These are phyloP conservation scores for Lentinus brumalis DNA, from an alignment of 768 basidiomycete genomes.

Conservation along the genomic window DNA sequence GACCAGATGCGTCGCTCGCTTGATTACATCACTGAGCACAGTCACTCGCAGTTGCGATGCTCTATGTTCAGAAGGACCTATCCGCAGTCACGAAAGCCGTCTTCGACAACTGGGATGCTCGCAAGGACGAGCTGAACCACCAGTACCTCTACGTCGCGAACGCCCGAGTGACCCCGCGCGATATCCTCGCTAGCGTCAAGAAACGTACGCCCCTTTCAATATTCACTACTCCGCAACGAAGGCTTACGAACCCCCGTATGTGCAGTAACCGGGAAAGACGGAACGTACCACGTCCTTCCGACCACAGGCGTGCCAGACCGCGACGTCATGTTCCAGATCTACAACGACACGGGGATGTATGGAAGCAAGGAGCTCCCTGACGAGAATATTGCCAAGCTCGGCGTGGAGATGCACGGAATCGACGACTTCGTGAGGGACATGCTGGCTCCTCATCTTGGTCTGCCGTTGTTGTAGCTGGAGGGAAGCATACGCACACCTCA, in stretches of 20 bases:
- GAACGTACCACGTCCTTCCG: constrained; percentile 13
- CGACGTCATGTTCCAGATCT: constrained; percentile 27
- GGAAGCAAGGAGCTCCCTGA: constrained; percentile 23
- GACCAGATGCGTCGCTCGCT: not conserved
- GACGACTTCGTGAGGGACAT: constrained; percentile 21
- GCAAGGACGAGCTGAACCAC: constrained; percentile 18
- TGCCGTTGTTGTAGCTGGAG: constrained; percentile 14
- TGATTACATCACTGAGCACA: not conserved
- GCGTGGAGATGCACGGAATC: constrained; percentile 19
- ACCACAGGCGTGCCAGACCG: constrained; percentile 24
- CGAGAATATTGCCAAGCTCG: constrained; percentile 19
- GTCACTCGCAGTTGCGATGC: constrained; percentile 18
- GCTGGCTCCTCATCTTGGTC: constrained; percentile 22
- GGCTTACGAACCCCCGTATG: no score
- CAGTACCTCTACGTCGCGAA: constrained; percentile 21
- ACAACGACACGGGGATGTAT: constrained; percentile 27
- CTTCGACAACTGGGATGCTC: constrained; percentile 21
- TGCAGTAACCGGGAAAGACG: constrained; percentile 22
- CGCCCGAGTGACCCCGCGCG: constrained; percentile 18
- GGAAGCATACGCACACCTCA: no score
- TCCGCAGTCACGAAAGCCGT: constrained; percentile 18
- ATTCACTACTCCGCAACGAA: not conserved
- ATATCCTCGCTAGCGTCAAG: constrained; percentile 20
- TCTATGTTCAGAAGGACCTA: constrained; percentile 25
- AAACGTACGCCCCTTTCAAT: constrained; percentile 1